These are phyloP conservation scores for Cerrena zonata DNA, from an alignment of 1,284 basidiomycete genomes.

Conservation along the genomic window DNA sequence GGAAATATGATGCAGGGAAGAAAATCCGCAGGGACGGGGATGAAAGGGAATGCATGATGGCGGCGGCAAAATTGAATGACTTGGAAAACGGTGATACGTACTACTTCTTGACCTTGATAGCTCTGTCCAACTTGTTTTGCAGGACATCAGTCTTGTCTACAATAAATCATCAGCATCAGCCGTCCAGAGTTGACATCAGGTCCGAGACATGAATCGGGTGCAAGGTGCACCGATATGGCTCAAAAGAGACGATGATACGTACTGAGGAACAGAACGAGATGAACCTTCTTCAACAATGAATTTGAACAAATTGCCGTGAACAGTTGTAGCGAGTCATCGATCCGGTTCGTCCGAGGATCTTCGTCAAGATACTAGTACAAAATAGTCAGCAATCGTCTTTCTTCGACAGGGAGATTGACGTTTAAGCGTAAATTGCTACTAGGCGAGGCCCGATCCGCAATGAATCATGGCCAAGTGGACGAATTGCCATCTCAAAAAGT, in stretches of 20 bases:
- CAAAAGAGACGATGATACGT: conserved; percentile 22
- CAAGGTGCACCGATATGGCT: conserved; percentile 7
- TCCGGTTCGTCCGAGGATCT: conserved; percentile 73
- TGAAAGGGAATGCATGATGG: too few species aligned
- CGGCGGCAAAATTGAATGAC: too few species aligned
- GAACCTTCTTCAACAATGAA: conserved; percentile 67
- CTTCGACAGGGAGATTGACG: too few species aligned
- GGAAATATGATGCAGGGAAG: too few species aligned
- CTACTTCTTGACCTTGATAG: conserved; percentile 73
- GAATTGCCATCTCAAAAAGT: not conserved
- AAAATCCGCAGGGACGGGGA: not conserved
- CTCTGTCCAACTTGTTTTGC: conserved; percentile 58
- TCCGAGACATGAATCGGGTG: too few species aligned
- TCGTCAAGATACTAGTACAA: conserved; percentile 67
- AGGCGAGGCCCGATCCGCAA: not conserved
- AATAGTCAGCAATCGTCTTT: conserved; percentile 3
- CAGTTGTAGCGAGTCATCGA: conserved; percentile 77
- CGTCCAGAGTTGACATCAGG: too few species aligned
- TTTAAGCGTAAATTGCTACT: not conserved
- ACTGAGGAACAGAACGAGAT: conserved; percentile 77
- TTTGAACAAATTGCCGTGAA: conserved; percentile 82
- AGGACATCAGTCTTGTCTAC: conserved; percentile 75
- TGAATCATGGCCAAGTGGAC: not conserved
- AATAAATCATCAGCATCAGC: too few species aligned
- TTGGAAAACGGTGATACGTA: conserved; percentile 37